phyloP scores from a whole-genome alignment of 177 flowering plant species.

The Vitis hybrid region DNA sequence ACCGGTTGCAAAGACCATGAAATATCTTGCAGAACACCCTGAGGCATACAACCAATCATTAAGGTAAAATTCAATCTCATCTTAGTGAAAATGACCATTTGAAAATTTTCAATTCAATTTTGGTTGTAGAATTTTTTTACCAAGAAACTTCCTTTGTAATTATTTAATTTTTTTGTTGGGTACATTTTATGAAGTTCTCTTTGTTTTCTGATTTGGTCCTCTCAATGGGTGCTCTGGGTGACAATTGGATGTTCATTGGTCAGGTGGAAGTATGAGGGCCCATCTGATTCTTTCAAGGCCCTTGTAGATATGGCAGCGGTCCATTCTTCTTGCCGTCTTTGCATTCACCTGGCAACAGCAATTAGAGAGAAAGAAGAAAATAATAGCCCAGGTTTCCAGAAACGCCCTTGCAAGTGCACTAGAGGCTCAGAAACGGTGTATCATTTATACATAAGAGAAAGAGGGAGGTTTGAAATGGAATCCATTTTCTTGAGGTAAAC shows the following conservation, averaged over 20 bases:
- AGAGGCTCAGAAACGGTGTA: conserved; percentile 62
- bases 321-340: conserved; percentile 96
- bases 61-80: conserved; percentile 40
- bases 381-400: conserved; percentile 40
- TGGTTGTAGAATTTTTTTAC: not conserved
- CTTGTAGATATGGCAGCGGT: conserved; percentile 99
- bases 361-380: conserved; percentile 68
- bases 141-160: not conserved
- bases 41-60: conserved; percentile 66
- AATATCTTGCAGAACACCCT: conserved; percentile 66
- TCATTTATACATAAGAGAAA: conserved; percentile 86
- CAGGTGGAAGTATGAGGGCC: conserved; percentile 98
- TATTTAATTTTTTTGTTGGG: not conserved
- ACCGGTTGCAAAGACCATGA: conserved; percentile 74
- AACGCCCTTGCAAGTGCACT: conserved; percentile 93
- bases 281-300: conserved; percentile 97
- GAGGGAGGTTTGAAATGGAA: conserved; percentile 89
- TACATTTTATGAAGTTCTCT: not conserved
- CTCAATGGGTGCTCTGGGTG: conserved; percentile 1
- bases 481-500: conserved; percentile 85
- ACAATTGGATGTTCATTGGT: conserved; percentile 3
- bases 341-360: conserved; percentile 81
- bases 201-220: not conserved
- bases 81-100: not conserved
- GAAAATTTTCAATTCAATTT: not conserved